Conservation (phyloP, 176 grass and related monocot genomes). For the Areca catechu region DNA sequence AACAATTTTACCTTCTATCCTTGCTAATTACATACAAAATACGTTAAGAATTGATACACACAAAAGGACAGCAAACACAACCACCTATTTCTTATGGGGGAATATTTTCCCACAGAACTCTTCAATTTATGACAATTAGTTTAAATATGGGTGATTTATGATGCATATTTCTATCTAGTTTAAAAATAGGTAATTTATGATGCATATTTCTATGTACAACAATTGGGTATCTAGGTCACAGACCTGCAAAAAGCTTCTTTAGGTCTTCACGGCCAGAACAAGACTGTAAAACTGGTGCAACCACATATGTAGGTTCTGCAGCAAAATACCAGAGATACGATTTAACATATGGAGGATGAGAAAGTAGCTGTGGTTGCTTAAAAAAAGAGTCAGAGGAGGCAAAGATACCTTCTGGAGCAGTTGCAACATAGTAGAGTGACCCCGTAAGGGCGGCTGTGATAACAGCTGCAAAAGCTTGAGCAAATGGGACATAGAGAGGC, state of each 20-base stretch:
- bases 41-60: too few relatives aligned
- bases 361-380: too few relatives aligned
- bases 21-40: too few relatives aligned
- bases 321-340: not conserved
- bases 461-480: conserved; percentile 86
- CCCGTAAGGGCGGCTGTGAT: conserved; percentile 88
- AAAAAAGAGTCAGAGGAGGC: not conserved
- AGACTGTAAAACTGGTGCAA: conserved; percentile 56
- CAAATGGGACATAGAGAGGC: conserved; percentile 79
- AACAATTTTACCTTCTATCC: too few relatives aligned
- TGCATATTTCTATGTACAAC: too few relatives aligned
- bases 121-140: too few relatives aligned
- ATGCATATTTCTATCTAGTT: too few relatives aligned
- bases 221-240: not conserved
- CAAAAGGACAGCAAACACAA: too few relatives aligned
- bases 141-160: too few relatives aligned
- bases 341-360: not conserved
- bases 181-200: too few relatives aligned
- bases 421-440: conserved; percentile 79
- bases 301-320: conserved; percentile 93
- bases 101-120: too few relatives aligned
- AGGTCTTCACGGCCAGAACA: conserved; percentile 50
- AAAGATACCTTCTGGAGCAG: conserved; percentile 56
- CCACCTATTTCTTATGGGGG: too few relatives aligned
- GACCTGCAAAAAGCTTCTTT: conserved; percentile 83